A percentile compares a stretch with the other conserved stretches of the same genome.
Evolutionary conservation across 345 rosid genomes (phyloP).

Genomic region (Lumnitzera racemosa): DNA sequence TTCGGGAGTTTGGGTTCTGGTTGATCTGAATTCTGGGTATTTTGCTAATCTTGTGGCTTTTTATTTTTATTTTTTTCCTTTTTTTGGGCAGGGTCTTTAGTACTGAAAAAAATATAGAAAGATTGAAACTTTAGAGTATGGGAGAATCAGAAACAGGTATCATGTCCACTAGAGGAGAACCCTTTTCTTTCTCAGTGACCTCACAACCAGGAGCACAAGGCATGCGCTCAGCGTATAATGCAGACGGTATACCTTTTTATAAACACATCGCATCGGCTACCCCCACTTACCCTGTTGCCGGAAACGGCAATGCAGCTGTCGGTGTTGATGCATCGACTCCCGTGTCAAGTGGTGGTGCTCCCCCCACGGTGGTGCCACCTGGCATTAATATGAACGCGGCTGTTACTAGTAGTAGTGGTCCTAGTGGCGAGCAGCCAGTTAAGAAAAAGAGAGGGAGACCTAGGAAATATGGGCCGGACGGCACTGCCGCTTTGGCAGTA

Average conservation of each 20-base stretch:
- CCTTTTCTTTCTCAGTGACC: conserved; percentile 19
- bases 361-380: conserved; percentile 4
- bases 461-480: conserved; percentile 63
- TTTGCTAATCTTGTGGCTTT: background rate
- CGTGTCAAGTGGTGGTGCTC: conserved; percentile 7
- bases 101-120: background rate
- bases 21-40: background rate
- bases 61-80: background rate
- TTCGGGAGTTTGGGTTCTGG: too few relatives aligned
- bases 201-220: conserved; percentile 30
- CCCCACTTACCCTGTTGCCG: conserved; percentile 20
- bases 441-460: conserved; percentile 72
- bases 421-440: conserved; percentile 19
- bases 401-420: too few relatives aligned
- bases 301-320: conserved; percentile 1
- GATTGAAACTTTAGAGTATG: conserved; percentile 14
- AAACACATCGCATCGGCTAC: conserved; percentile 29
- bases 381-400: conserved; percentile 27
- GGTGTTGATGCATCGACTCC: conserved; percentile 6
- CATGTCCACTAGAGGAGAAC: conserved; percentile 33
- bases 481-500: conserved; percentile 34
- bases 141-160: conserved; percentile 56
- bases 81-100: conserved; percentile 10
- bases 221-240: conserved; percentile 43
- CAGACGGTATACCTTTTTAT: conserved; percentile 42